Evolutionary conservation across 129 eudicot genomes (phyloP), one percentile per base, ranked within the genome.

Genomic region (Lonicera japonica): DNA sequence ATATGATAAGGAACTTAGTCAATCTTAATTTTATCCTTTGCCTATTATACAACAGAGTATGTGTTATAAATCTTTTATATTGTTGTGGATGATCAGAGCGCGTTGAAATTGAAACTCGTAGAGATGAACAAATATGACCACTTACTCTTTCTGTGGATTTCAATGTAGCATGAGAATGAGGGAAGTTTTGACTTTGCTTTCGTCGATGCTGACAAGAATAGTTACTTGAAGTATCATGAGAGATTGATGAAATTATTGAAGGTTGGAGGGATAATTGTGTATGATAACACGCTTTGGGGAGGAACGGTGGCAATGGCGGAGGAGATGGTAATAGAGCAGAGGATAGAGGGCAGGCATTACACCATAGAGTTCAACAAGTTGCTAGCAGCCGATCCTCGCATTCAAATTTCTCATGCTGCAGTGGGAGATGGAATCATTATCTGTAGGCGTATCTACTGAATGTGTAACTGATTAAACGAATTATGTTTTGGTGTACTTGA

Each of bases 161-260:
- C 15, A 5, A 13, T 57, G 72, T 77, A 84, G 92, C 60, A 15
- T 20, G 71, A 66, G 0, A 79, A 86, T 10, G 77, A 63, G 59
- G 86, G 77, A 29, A 79, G 77, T 15, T 86, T 76, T 18, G 95
- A 82, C 67, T 86, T 70, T 69, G 89, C 82, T 23, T 82, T 76
- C 45, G 84, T 82, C 39, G 95, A 86, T 38, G 90, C 95, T 9
- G 95, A 86, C 71, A 82, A 86, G 66, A 18, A 6, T 0, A 86
- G 77, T 45, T 77, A 82, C 54, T 16, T 43, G 60, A 79, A 82
- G 17, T 86, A 86, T 34, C 89, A 86, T 3, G 89, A 86, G 65
- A 63, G 66, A 69, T 24, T 86, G 38, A 15, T 79, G 73, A 72
- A 79, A 34, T 72, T 86, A 25, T 21, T 86, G 71, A 86, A 79